Evolutionary conservation across 2,329 filamentous ascomycete species (phyloP).

Genomic region (Aspergillus aculeatinus): DNA sequence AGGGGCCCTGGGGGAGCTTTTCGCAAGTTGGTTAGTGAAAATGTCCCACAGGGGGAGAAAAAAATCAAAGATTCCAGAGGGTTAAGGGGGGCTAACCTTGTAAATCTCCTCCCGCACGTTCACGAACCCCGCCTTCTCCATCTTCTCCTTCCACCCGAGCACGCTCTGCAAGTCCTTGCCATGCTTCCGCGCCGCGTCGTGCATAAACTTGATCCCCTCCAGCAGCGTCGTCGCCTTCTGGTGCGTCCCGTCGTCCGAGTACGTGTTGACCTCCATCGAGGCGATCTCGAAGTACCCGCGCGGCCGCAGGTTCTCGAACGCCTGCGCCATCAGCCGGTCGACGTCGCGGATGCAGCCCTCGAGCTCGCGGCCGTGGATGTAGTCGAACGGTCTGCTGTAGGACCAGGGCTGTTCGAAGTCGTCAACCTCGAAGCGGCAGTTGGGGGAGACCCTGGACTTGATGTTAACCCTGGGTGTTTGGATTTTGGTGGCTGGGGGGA

Average conservation of each 20-base stretch:
- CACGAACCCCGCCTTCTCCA: constrained; percentile 54
- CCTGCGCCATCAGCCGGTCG: constrained; percentile 27
- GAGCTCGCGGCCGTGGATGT: constrained; percentile 33
- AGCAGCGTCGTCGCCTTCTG: constrained; percentile 25
- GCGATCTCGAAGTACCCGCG: constrained; percentile 43
- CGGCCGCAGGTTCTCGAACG: constrained; percentile 26
- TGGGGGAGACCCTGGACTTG: constrained; percentile 31
- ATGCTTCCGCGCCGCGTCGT: constrained; percentile 29
- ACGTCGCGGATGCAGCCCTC: constrained; percentile 32
- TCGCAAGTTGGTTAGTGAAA: not conserved
- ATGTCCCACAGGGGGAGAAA: no score
- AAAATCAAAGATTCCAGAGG: no score
- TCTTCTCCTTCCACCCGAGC: constrained; percentile 39
- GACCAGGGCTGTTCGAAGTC: constrained; percentile 34
- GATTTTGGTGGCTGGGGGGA: no score
- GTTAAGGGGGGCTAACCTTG: constrained; percentile 23
- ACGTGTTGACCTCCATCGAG: constrained; percentile 86
- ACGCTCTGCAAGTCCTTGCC: constrained; percentile 36
- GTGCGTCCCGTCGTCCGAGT: constrained; percentile 57
- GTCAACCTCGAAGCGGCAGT: constrained; percentile 35
- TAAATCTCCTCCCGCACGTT: constrained; percentile 52
- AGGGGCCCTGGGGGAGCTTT: constrained; percentile 51
- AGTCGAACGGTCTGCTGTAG: constrained; percentile 31
- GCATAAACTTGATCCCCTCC: constrained; percentile 30
- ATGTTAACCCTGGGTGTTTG: constrained; percentile 1